Percentiles rank a stretch among this genome's conserved stretches.
Conservation (phyloP, 306 rosid genomes). For the Oemleria cerasiformis region DNA sequence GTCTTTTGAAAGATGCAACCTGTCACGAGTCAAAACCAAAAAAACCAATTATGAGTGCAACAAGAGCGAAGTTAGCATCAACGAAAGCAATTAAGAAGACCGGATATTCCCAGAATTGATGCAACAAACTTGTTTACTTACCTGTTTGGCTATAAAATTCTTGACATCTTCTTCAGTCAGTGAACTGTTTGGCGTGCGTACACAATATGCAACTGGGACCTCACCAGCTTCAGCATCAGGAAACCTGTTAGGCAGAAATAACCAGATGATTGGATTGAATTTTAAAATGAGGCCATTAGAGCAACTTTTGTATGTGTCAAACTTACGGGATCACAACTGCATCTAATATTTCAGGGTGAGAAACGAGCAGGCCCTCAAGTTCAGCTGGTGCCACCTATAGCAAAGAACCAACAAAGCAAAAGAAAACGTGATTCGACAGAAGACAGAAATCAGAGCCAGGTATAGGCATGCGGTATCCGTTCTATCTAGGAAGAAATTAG, state of each 20-base stretch:
- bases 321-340: slow-evolving; percentile 98
- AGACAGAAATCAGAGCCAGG: not conserved
- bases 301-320: not conserved
- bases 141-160: slow-evolving; percentile 71
- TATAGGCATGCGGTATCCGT: not conserved
- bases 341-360: slow-evolving; percentile 89
- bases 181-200: slow-evolving; percentile 64
- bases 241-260: slow-evolving; percentile 36
- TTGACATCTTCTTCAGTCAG: slow-evolving; percentile 66
- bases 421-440: not conserved
- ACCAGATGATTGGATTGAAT: not conserved
- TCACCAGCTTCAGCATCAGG: slow-evolving; percentile 97
- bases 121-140: slow-evolving; percentile 12
- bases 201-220: slow-evolving; percentile 79
- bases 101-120: not conserved
- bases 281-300: not conserved
- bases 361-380: slow-evolving; percentile 86
- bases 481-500: not conserved
- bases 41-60: not conserved
- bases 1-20: slow-evolving; percentile 89
- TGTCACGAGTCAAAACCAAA: slow-evolving; percentile 16
- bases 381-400: slow-evolving; percentile 94
- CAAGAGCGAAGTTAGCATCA: not conserved
- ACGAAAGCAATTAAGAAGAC: not conserved
- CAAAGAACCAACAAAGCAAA: slow-evolving; percentile 11